These are phyloP conservation scores for Claviceps monticola DNA, from an alignment of 2,329 filamentous ascomycete genomes.

Conservation along the genomic window DNA sequence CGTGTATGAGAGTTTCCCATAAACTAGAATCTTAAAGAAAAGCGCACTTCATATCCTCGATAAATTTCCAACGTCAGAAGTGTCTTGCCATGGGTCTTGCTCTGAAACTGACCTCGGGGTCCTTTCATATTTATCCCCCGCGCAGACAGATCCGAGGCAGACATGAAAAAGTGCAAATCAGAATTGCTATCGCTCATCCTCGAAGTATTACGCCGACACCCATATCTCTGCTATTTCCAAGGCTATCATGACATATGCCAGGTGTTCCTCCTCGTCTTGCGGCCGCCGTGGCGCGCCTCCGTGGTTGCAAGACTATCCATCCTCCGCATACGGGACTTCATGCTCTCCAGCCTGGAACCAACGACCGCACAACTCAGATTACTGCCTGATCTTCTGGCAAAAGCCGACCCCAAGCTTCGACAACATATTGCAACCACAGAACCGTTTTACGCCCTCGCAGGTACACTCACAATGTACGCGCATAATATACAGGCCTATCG, in stretches of 20 bases:
- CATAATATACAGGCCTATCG: slow-evolving; percentile 87
- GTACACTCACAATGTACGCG: slow-evolving; percentile 88
- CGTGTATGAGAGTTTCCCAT: neutral
- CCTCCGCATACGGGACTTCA: slow-evolving; percentile 89
- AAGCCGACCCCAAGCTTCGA: slow-evolving; percentile 58
- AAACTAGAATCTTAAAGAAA: neutral
- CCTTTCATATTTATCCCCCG: neutral
- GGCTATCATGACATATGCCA: slow-evolving; percentile 98
- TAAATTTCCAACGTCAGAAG: neutral
- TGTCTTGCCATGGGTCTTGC: neutral
- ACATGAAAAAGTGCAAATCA: slow-evolving; percentile 56
- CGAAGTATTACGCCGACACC: slow-evolving; percentile 64
- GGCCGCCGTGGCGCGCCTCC: slow-evolving; percentile 41
- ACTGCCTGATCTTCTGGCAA: slow-evolving; percentile 66
- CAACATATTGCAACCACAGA: slow-evolving; percentile 63
- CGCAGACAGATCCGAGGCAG: slow-evolving; percentile 51
- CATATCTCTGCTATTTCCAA: slow-evolving; percentile 89
- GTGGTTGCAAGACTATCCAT: slow-evolving; percentile 72
- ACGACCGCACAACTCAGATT: slow-evolving; percentile 76
- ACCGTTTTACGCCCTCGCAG: slow-evolving; percentile 87
- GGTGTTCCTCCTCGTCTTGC: slow-evolving; percentile 79
- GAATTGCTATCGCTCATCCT: slow-evolving; percentile 72
- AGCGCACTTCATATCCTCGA: neutral
- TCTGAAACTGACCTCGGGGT: neutral
- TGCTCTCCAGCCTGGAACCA: slow-evolving; percentile 76